Percentiles rank a stretch among this genome's conserved stretches.
phyloP scores from a whole-genome alignment of 2,329 filamentous ascomycete species.

The Cytospora paraplurivora region DNA sequence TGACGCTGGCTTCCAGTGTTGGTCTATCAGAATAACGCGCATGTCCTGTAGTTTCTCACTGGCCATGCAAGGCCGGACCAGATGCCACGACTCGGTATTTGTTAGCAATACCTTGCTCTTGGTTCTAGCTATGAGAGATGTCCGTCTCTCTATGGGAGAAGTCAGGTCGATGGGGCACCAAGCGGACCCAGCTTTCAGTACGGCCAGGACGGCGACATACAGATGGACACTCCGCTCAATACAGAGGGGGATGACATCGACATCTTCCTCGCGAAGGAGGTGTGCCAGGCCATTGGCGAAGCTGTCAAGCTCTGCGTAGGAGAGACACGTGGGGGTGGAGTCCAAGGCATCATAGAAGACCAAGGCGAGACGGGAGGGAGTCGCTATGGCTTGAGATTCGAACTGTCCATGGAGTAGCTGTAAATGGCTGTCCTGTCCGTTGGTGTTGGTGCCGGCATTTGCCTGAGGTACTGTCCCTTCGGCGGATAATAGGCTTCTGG shows the following conservation, averaged over 20 bases:
- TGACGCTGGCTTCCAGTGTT: constrained; percentile 26
- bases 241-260: constrained; percentile 40
- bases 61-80: constrained; percentile 32
- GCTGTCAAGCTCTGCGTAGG: constrained; percentile 40
- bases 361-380: constrained; percentile 30
- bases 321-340: constrained; percentile 34
- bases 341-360: constrained; percentile 33
- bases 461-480: constrained; percentile 31
- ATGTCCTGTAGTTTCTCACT: constrained; percentile 36
- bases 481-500: constrained; percentile 29
- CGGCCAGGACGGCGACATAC: constrained; percentile 45
- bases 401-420: constrained; percentile 33
- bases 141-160: constrained; percentile 42
- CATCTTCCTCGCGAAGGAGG: constrained; percentile 32
- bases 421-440: constrained; percentile 28
- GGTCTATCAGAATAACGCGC: constrained; percentile 36
- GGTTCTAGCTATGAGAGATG: constrained; percentile 42
- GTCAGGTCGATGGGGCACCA: constrained; percentile 45
- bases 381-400: constrained; percentile 31
- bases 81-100: constrained; percentile 28
- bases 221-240: constrained; percentile 42
- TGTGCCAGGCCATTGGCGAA: constrained; percentile 39
- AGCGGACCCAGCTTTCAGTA: constrained; percentile 45
- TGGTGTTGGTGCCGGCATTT: neutral
- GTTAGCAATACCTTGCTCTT: constrained; percentile 37